phyloP scores from a whole-genome alignment of 805 yeast genomes.

The Myxozyma melibiosi region DNA sequence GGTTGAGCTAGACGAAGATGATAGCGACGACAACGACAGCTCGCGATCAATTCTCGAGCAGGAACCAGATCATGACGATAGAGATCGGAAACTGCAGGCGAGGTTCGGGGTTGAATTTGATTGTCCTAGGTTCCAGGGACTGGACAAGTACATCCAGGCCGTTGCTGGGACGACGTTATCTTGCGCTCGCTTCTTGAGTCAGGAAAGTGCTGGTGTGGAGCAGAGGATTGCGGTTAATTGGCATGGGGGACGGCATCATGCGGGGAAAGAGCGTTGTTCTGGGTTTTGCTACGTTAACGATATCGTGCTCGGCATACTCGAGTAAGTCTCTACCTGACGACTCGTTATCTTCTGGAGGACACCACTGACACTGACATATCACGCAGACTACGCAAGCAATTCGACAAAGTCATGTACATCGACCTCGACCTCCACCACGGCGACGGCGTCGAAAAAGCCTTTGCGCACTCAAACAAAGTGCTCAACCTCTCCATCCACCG shows the following conservation, averaged over 20 bases:
- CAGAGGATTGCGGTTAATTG: slow-evolving; percentile 58
- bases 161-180: slow-evolving; percentile 62
- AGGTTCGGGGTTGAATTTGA: slow-evolving; percentile 59
- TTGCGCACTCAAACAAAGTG: slow-evolving; percentile 56
- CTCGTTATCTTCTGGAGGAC: background rate
- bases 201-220: background rate
- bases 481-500: slow-evolving; percentile 66
- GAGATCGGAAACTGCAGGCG: slow-evolving; percentile 28
- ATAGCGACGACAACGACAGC: slow-evolving; percentile 29
- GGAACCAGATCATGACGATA: slow-evolving; percentile 2
- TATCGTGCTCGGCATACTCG: slow-evolving; percentile 57
- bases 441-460: slow-evolving; percentile 75
- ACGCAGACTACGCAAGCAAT: slow-evolving; percentile 48
- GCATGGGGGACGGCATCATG: slow-evolving; percentile 90
- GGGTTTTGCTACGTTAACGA: slow-evolving; percentile 91
- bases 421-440: slow-evolving; percentile 82
- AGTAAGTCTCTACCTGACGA: slow-evolving; percentile 25
- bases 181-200: slow-evolving; percentile 47
- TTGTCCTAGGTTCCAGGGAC: slow-evolving; percentile 61
- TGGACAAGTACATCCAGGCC: slow-evolving; percentile 53
- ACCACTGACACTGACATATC: background rate
- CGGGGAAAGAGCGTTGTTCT: slow-evolving; percentile 82
- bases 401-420: slow-evolving; percentile 56
- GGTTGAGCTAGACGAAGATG: slow-evolving; percentile 28
- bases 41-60: too few species aligned